A percentile compares a stretch with the other conserved stretches of the same genome.
Evolutionary conservation across 2,329 filamentous ascomycete genomes (phyloP).

Genomic region (Cladophialophora carrionii): DNA sequence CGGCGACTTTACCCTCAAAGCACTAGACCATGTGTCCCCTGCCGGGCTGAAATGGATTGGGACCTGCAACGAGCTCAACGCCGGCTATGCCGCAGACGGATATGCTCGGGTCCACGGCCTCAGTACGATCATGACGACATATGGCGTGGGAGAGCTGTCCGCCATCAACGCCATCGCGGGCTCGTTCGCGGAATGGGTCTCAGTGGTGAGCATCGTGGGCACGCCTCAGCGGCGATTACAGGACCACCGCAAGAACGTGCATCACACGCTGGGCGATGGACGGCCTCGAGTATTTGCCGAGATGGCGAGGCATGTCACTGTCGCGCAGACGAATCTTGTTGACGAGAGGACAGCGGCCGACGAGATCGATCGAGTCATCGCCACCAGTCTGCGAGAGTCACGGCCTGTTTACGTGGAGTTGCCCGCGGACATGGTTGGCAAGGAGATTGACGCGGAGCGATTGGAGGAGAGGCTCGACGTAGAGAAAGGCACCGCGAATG

Average conservation of each 20-base stretch:
- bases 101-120: constrained; percentile 64
- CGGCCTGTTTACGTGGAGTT: constrained; percentile 61
- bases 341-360: constrained; percentile 52
- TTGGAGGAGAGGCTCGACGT: constrained; percentile 67
- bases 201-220: constrained; percentile 64
- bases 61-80: constrained; percentile 65
- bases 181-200: constrained; percentile 62
- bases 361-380: constrained; percentile 56
- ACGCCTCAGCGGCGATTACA: constrained; percentile 55
- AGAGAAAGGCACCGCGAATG: constrained; percentile 62
- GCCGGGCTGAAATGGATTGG: constrained; percentile 61
- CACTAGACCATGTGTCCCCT: constrained; percentile 61
- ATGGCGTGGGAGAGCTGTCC: constrained; percentile 60
- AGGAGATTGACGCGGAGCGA: constrained; percentile 61
- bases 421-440: constrained; percentile 56
- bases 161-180: constrained; percentile 45
- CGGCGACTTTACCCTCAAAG: constrained; percentile 49
- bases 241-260: constrained; percentile 46
- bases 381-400: constrained; percentile 55
- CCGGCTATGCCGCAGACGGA: constrained; percentile 74
- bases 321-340: constrained; percentile 52
- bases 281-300: constrained; percentile 56
- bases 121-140: constrained; percentile 56
- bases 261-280: constrained; percentile 50
- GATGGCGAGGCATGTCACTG: constrained; percentile 55